Evolutionary conservation across 2,329 filamentous ascomycete species (phyloP), one percentile per base, ranked within the genome.

Genomic region (Microdochium nivale): DNA sequence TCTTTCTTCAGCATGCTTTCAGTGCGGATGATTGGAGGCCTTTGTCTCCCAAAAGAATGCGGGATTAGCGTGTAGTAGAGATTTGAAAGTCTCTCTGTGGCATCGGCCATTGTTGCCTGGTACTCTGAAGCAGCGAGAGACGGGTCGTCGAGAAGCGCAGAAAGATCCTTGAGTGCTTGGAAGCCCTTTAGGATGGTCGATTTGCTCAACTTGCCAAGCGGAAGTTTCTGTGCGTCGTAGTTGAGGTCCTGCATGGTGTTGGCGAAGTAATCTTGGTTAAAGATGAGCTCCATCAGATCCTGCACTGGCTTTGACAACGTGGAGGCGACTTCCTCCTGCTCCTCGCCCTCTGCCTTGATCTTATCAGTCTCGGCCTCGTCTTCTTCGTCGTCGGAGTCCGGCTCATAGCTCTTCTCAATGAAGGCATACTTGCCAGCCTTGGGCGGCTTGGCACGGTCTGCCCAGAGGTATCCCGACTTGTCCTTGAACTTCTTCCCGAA

Each of bases 131-230:
- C 51, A 0, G 80, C 79, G 0, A 80, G 64, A 3, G 62, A 60
- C 0, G 72, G 68, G 53, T 83, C 71, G 33, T 80, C 70, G n/a
- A 92, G 68, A 3, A 90, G 69, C 3, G 77, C 81, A 1, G 87
- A 80, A 3, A 95, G 75, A 37, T 89, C 80, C 61, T 94, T 92
- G 50, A 96, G 74, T 7, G 83, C 75, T 60, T 89, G 79, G 63
- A 88, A 95, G 8, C 90, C 90, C 14, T 79, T 77, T 25, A 76
- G 78, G 57, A 95, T 86, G 21, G 88, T 94, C 13, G 78, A 70
- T 61, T 91, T 90, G 73, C 87, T 89, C 24, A 95, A 77, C 64
- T 94, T 95, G 3, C 90, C 90, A 1, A 95, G 73, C 0, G 90
- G 90, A 40, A 95, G 72, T 66, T 95, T 95, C 56, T 86, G 75